Conservation (phyloP, 768 basidiomycete species). For the Udeniomyces megalosporus region DNA sequence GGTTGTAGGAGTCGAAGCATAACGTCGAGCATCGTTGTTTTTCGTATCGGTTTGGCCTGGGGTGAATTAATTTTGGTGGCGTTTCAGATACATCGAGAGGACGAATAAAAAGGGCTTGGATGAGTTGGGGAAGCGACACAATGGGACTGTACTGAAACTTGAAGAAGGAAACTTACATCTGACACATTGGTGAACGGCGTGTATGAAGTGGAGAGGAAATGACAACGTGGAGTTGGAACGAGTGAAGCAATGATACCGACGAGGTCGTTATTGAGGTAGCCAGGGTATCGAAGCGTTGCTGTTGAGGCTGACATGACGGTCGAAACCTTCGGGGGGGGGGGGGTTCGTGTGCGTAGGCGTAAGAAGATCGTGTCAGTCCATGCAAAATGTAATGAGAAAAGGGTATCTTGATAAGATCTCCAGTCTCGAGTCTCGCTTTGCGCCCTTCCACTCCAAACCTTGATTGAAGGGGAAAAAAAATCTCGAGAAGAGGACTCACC, state of each 20-base stretch:
- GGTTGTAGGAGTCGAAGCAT: conserved; percentile 96
- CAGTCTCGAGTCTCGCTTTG: not conserved
- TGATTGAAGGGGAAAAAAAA: not conserved
- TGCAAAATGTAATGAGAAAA: no score
- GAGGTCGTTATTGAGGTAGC: conserved; percentile 98
- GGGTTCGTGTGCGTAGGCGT: no score
- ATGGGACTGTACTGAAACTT: no score
- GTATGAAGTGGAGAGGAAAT: conserved; percentile 97
- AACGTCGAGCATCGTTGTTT: conserved; percentile 94
- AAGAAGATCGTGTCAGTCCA: not conserved
- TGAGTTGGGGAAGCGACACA: conserved; percentile 39
- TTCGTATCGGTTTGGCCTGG: conserved; percentile 83
- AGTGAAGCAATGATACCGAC: conserved; percentile 92
- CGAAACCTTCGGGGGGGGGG: conserved; percentile 46
- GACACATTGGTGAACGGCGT: conserved; percentile 96
- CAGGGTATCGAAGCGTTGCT: conserved; percentile 88
- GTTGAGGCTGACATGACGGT: conserved; percentile 98
- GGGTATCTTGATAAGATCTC: not conserved
- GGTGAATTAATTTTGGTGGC: not conserved
- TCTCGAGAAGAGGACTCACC: conserved; percentile 32
- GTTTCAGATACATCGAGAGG: no score
- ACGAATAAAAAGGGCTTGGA: not conserved
- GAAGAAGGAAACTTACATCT: conserved; percentile 50
- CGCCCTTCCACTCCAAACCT: not conserved
- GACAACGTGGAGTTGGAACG: conserved; percentile 91